Evolutionary conservation across 2,329 filamentous ascomycete genomes (phyloP).

Genomic region (Hyphodiscus sp.): DNA sequence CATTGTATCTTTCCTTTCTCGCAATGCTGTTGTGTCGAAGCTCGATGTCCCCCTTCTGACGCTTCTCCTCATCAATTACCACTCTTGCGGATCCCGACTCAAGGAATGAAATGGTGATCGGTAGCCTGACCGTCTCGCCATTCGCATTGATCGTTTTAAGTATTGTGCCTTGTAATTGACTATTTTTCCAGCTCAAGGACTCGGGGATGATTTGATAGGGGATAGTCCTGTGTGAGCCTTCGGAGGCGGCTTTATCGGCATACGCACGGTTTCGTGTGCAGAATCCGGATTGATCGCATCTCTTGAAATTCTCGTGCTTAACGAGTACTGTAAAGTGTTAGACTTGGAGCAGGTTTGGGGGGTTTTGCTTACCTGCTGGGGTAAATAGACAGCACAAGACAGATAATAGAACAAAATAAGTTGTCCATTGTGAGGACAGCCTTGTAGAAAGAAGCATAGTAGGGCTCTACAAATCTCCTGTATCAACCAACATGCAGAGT

Average conservation of each 20-base stretch:
- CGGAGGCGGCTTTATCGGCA: slow-evolving; percentile 66
- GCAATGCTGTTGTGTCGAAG: slow-evolving; percentile 77
- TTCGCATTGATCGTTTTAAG: slow-evolving; percentile 66
- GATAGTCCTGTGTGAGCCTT: slow-evolving; percentile 64
- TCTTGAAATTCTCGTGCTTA: slow-evolving; percentile 97
- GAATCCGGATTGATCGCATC: slow-evolving; percentile 91
- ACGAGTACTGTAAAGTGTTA: slow-evolving; percentile 56
- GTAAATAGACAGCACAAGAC: slow-evolving; percentile 54
- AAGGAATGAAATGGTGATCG: slow-evolving; percentile 80
- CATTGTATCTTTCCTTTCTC: slow-evolving; percentile 91
- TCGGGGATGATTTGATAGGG: slow-evolving; percentile 73
- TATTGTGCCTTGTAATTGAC: slow-evolving; percentile 73
- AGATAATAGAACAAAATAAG: slow-evolving; percentile 53
- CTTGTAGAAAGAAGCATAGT: slow-evolving; percentile 24
- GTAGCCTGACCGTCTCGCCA: slow-evolving; percentile 67
- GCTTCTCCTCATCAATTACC: slow-evolving; percentile 83
- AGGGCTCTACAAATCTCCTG: neutral
- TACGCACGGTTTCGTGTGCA: slow-evolving; percentile 91
- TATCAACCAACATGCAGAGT: neutral
- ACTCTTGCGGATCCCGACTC: slow-evolving; percentile 84
- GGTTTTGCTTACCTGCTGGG: slow-evolving; percentile 51
- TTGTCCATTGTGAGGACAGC: slow-evolving; percentile 57
- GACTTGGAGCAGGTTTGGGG: neutral
- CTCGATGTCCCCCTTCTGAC: slow-evolving; percentile 82
- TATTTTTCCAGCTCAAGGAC: slow-evolving; percentile 69